Conservation (phyloP, 345 rosid species). For the Microthlaspi erraticum region DNA sequence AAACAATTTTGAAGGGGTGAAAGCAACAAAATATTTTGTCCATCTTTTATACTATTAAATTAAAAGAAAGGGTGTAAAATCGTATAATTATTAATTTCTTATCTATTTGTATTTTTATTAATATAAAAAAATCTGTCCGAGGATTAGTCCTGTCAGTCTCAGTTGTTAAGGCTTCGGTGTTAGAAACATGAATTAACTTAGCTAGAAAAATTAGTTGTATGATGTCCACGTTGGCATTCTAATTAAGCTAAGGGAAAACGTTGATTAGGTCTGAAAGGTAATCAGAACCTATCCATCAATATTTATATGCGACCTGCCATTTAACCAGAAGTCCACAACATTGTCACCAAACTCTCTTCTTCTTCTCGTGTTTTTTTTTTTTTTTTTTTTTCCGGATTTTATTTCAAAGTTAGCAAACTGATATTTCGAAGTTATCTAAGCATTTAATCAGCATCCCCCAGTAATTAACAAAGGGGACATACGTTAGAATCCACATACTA, state of each 20-base stretch:
- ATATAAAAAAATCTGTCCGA: not conserved
- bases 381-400: not conserved
- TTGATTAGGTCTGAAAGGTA: slow-evolving; percentile 45
- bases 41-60: not conserved
- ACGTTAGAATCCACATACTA: slow-evolving; percentile 13
- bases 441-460: not conserved
- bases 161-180: slow-evolving; percentile 2
- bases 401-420: no score
- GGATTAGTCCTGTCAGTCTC: not conserved
- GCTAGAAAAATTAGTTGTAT: slow-evolving; percentile 12
- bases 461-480: slow-evolving; percentile 5
- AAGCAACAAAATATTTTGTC: no score
- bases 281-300: slow-evolving; percentile 40
- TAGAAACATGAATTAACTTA: not conserved
- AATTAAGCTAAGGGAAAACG: slow-evolving; percentile 31
- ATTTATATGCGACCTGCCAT: slow-evolving; percentile 31
- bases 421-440: not conserved
- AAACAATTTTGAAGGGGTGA: no score
- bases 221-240: slow-evolving; percentile 33
- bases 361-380: not conserved
- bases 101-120: not conserved
- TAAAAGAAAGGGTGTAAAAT: not conserved
- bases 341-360: slow-evolving; percentile 39
- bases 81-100: not conserved
- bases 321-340: slow-evolving; percentile 44